Evolutionary conservation across 2,329 filamentous ascomycete genomes (phyloP).

Genomic region (Arthrobotrys entomopaga): DNA sequence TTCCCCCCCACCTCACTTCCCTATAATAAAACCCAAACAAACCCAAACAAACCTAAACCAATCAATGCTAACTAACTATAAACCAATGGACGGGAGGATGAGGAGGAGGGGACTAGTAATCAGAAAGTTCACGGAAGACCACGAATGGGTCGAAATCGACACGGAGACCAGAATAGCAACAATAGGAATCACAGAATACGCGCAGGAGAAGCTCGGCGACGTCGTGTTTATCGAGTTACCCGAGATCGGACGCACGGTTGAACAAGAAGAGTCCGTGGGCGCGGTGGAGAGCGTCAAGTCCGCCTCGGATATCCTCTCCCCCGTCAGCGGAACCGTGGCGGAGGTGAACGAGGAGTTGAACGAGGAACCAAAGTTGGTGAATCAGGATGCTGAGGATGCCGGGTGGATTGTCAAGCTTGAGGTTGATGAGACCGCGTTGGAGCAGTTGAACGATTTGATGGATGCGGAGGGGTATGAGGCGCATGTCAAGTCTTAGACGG

Average conservation of each 20-base stretch:
- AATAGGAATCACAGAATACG: conserved; percentile 88
- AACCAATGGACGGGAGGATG: no score
- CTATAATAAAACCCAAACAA: neutral
- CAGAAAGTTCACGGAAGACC: conserved; percentile 94
- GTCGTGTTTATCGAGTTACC: conserved; percentile 98
- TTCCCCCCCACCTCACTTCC: neutral
- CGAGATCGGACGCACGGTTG: conserved; percentile 73
- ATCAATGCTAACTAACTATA: no score
- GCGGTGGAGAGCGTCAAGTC: conserved; percentile 98
- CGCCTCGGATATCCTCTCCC: conserved; percentile 95
- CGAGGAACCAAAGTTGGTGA: conserved; percentile 86
- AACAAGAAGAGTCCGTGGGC: conserved; percentile 83
- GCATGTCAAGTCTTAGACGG: conserved; percentile 67
- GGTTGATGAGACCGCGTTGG: conserved; percentile 71
- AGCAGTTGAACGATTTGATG: conserved; percentile 81
- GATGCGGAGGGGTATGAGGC: conserved; percentile 78
- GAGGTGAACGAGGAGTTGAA: conserved; percentile 79
- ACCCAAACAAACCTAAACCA: no score
- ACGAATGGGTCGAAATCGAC: conserved; percentile 96
- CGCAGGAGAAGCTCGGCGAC: conserved; percentile 89
- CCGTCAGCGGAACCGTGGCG: conserved; percentile 79
- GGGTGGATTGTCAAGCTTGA: conserved; percentile 94
- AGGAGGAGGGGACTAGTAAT: no score
- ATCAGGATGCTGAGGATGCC: conserved; percentile 86
- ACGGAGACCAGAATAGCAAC: conserved; percentile 83